Evolutionary conservation across 2,329 filamentous ascomycete genomes (phyloP), one percentile per base, ranked within the genome.

Genomic region (Phaeoacremonium minimum): DNA sequence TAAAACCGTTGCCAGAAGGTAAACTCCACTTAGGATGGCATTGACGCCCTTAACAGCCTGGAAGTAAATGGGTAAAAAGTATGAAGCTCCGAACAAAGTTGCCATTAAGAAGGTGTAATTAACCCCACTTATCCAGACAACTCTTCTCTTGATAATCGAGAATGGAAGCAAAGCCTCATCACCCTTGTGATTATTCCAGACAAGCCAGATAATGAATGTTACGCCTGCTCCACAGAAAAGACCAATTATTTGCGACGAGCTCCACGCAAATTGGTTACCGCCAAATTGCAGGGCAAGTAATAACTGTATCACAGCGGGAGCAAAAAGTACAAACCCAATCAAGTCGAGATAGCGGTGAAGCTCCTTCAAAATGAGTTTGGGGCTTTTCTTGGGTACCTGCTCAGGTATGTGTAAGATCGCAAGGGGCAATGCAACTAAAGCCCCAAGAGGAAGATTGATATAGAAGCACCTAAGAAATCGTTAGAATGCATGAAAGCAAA

Each of bases 211-310:
- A 3, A 57, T 29, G 4, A 58, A 45, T 0, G 55, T 50, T 3
- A 46, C 56, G 3, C 43, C 58, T 2, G 60, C 41, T 9, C 65
- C 65, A 30, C 53, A 49, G 35, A 71, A 63, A 8, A 68, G 48
- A 4, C 66, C 64, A 22, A 69, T 60, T 4, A 69, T 53, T 0
- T 47, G 47, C 1, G 56, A 40, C 0, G 58, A 64, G 13, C 48
- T 45, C 67, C 68, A 72, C 1, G 58, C 35, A 41, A 64, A 63
- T 0, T 53, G 48, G 4, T 45, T 54, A 4, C 66, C 54, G 14
- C 68, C 69, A 34, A 57, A 69, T 38, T 71, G 63, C 7, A 72
- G 50, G 1, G 66, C 69, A 1, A 72, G 52, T 18, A 73, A 55
- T 12, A 72, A 42, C 63, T 58, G 48, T 44, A 71, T 45, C 40